These are phyloP conservation scores for Ascochyta clinopodiicola DNA, from an alignment of 2,329 filamentous ascomycete genomes.

Conservation along the genomic window DNA sequence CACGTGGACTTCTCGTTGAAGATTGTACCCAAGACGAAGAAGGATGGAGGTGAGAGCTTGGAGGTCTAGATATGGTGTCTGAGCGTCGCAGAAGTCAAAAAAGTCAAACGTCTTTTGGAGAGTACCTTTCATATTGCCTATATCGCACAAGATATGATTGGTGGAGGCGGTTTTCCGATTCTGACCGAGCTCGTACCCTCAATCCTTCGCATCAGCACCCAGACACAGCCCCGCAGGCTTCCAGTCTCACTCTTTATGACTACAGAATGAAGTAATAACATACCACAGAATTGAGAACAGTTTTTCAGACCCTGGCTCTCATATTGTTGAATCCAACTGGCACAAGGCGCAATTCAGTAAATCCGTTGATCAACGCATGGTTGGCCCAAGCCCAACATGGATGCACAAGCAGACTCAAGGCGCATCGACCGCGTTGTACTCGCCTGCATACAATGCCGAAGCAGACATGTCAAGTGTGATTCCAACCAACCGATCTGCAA, in stretches of 20 bases:
- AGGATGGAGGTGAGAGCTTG: slow-evolving; percentile 23
- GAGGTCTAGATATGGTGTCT: slow-evolving; percentile 4
- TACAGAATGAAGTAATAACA: too few species aligned
- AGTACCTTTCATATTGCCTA: neutral
- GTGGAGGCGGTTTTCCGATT: neutral
- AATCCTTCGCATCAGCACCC: neutral
- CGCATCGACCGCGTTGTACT: slow-evolving; percentile 39
- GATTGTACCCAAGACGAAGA: slow-evolving; percentile 63
- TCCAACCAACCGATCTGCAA: slow-evolving; percentile 40
- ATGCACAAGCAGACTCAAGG: slow-evolving; percentile 22
- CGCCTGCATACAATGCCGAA: slow-evolving; percentile 44
- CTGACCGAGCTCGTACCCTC: neutral
- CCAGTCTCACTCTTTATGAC: neutral
- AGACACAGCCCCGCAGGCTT: slow-evolving; percentile 6
- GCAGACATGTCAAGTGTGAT: slow-evolving; percentile 45
- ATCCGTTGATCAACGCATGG: neutral
- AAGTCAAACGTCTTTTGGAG: neutral
- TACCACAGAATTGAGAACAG: neutral
- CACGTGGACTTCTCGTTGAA: slow-evolving; percentile 97
- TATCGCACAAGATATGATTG: neutral
- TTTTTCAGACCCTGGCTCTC: too few species aligned
- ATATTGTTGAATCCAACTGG: neutral
- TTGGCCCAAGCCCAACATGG: slow-evolving; percentile 24
- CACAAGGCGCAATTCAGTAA: neutral
- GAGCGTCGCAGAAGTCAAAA: neutral